Evolutionary conservation across 768 basidiomycete genomes (phyloP).

Genomic region (Termitomyces sp.): DNA sequence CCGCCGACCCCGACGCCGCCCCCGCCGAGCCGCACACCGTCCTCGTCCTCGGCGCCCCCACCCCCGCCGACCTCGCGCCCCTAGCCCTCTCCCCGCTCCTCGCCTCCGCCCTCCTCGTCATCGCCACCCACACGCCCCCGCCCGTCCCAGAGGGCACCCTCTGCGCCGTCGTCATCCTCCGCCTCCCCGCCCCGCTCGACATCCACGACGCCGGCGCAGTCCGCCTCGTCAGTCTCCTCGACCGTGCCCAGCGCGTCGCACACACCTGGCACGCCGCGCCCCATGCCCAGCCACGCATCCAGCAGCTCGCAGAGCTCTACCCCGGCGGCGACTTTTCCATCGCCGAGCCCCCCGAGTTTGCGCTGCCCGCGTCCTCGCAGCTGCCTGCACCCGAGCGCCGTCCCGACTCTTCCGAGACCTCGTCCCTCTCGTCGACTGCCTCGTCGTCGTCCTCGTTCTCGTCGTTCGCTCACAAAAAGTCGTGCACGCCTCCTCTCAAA

Average conservation of each 20-base stretch:
- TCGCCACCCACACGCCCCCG: conserved; percentile 40
- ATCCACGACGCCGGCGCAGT: conserved; percentile 38
- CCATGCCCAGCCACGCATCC: conserved; percentile 20
- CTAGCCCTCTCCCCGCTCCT: conserved; percentile 35
- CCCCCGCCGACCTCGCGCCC: conserved; percentile 31
- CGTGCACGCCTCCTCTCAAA: conserved; percentile 1
- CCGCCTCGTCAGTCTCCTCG: conserved; percentile 38
- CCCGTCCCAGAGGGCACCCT: conserved; percentile 21
- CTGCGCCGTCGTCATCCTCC: conserved; percentile 32
- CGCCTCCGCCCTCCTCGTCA: conserved; percentile 33
- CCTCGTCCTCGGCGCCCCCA: conserved; percentile 41
- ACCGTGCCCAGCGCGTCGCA: conserved; percentile 39
- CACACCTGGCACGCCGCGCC: conserved; percentile 23
- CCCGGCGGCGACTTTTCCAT: conserved; percentile 34
- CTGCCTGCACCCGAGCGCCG: conserved; percentile 5
- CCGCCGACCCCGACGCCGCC: conserved; percentile 17
- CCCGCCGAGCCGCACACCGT: conserved; percentile 26
- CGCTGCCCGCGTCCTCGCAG: background rate
- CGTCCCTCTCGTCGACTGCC: background rate
- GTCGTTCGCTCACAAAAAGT: background rate
- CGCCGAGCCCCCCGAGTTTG: conserved; percentile 22
- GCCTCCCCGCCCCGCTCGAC: conserved; percentile 30
- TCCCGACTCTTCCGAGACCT: background rate
- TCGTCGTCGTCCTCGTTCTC: background rate
- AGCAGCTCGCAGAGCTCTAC: conserved; percentile 33